phyloP scores from a whole-genome alignment of 768 basidiomycete genomes.

The Kwoniella botswanensis region DNA sequence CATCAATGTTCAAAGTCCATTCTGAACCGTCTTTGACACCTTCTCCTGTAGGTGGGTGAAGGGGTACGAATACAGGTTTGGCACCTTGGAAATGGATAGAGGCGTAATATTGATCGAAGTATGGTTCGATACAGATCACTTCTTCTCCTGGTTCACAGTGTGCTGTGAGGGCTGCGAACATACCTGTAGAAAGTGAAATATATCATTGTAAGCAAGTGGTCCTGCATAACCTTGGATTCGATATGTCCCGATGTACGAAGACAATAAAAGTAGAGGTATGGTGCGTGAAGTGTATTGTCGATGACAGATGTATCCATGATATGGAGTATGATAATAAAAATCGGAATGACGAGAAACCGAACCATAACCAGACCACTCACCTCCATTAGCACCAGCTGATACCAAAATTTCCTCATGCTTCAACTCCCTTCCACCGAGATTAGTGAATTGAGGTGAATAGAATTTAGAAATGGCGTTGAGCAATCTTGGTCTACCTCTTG shows the following conservation, averaged over 20 bases:
- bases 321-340: too few species aligned
- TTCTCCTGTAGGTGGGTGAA: conserved; percentile 76
- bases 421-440: conserved; percentile 66
- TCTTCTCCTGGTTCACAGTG: conserved; percentile 92
- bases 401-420: conserved; percentile 90
- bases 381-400: conserved; percentile 97
- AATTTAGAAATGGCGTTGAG: conserved; percentile 82
- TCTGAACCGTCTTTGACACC: conserved; percentile 66
- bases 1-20: conserved; percentile 89
- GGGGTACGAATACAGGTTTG: conserved; percentile 88
- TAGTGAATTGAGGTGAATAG: conserved; percentile 69
- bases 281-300: too few species aligned
- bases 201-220: background rate
- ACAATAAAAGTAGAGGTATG: too few species aligned
- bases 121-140: conserved; percentile 98
- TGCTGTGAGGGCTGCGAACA: conserved; percentile 90
- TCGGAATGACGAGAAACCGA: too few species aligned
- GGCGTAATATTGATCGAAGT: conserved; percentile 94
- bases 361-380: too few species aligned
- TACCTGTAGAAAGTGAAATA: conserved; percentile 64
- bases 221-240: too few species aligned
- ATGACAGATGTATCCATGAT: too few species aligned
- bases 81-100: conserved; percentile 94
- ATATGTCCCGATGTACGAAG: too few species aligned
- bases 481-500: conserved; percentile 83